Evolutionary conservation across 2,329 filamentous ascomycete species (phyloP), one percentile per base, ranked within the genome.

Genomic region (Diaporthe sp.): DNA sequence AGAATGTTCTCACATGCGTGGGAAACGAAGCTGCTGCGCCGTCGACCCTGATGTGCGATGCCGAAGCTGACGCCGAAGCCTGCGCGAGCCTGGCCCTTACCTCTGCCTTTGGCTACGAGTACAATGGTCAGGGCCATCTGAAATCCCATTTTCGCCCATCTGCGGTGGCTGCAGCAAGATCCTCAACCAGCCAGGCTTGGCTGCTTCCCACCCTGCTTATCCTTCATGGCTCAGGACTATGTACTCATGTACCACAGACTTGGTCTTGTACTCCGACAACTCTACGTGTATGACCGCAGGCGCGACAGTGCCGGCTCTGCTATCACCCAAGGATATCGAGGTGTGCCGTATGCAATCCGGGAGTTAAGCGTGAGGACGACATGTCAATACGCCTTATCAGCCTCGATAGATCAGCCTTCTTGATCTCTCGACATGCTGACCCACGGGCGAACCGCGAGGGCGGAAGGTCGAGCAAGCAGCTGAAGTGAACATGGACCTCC

Each of bases 201-300:
- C 44, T 72, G 44, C 46, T 55, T 53, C 58, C 37, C 34, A 37
- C 70, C 46, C 58, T 72, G 70, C 57, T 49, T 22, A 62, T 62
- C 70, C 70, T 44, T 34, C 70, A 62, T 22, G 25, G 39, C 37
- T n/a, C 58, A 55, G 57, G 5, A 39, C n/a, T 5, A 65, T 46
- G 70, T 65, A 73, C 70, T 53, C 49, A n/a, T 46, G 70, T 73
- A 73, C 70, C 46, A 73, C 58, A 39, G 31, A 6, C 25, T 55
- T 51, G 46, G n/a, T 69, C 46, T 53, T 19, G 65, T 68, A 53
- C 65, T 46, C 46, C 46, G 28, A 53, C 65, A 68, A 34, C 22
- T 68, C 22, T 69, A 42, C n/a, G 12, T 28, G 49, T 22, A 55
- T 55, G 15, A 42, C 49, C 65, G 34, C 65, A 42, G 65, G 34